These are phyloP conservation scores for Violaceomyces palustris DNA, from an alignment of 1,284 basidiomycete genomes.

Conservation along the genomic window DNA sequence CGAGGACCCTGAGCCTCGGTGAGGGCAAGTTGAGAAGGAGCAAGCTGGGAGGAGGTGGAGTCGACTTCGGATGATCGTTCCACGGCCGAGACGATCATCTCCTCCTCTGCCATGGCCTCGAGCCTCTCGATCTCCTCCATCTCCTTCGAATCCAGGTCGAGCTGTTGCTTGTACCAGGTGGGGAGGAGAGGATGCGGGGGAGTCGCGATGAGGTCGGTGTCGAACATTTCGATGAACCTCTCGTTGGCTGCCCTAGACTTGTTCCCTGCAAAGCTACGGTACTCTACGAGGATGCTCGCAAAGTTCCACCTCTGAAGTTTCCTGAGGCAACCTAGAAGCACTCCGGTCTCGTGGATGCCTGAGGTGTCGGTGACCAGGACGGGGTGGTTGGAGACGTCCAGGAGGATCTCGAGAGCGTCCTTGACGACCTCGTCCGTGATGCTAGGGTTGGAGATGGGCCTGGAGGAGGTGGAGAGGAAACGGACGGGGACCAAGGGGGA, in stretches of 20 bases:
- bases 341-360: slow-evolving; percentile 47
- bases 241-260: slow-evolving; percentile 42
- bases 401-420: slow-evolving; percentile 39
- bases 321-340: slow-evolving; percentile 43
- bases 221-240: slow-evolving; percentile 51
- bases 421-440: slow-evolving; percentile 39
- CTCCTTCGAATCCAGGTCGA: slow-evolving; percentile 23
- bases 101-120: too few relatives aligned
- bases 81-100: too few relatives aligned
- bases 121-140: slow-evolving; percentile 6
- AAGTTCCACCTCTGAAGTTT: slow-evolving; percentile 50
- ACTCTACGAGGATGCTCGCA: slow-evolving; percentile 46
- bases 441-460: slow-evolving; percentile 14
- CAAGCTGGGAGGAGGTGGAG: too few relatives aligned
- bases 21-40: too few relatives aligned
- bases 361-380: slow-evolving; percentile 44
- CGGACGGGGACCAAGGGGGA: slow-evolving; percentile 6
- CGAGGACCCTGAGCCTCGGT: too few relatives aligned
- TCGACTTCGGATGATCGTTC: too few relatives aligned
- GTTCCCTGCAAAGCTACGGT: slow-evolving; percentile 44
- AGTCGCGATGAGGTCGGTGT: slow-evolving; percentile 42
- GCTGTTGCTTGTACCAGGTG: slow-evolving; percentile 36
- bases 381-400: slow-evolving; percentile 31
- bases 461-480: slow-evolving; percentile 9
- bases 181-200: slow-evolving; percentile 31